Conservation (phyloP, 148 eudicot species). For the Agrostemma githago region DNA sequence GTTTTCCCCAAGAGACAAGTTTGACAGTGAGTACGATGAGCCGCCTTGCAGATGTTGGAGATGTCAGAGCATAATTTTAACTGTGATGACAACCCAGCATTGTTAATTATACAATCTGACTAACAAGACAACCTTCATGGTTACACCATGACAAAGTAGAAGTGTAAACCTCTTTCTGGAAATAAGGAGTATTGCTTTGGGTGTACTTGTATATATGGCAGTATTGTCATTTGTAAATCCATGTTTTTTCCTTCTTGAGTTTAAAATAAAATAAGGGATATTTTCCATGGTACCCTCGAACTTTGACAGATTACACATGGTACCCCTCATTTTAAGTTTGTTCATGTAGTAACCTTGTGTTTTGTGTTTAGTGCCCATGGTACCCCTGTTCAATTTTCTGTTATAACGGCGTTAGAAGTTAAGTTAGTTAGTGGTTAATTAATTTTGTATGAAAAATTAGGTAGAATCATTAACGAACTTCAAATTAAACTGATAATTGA, state of each 20-base stretch:
- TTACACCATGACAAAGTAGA: conserved; percentile 8
- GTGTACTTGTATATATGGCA: background rate
- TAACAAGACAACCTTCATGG: background rate
- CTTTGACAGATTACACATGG: too few relatives aligned
- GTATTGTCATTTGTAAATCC: background rate
- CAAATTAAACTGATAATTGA: too few relatives aligned
- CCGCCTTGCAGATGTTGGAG: conserved; percentile 22
- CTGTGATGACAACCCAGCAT: background rate
- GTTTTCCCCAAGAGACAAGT: conserved; percentile 1
- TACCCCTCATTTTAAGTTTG: too few relatives aligned
- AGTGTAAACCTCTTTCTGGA: conserved; percentile 10
- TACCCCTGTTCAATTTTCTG: too few relatives aligned
- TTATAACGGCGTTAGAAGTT: too few relatives aligned
- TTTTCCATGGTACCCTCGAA: too few relatives aligned
- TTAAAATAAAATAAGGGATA: background rate
- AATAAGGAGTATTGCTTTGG: conserved; percentile 13
- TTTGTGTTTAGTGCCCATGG: too few relatives aligned
- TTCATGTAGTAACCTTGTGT: too few relatives aligned
- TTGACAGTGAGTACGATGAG: conserved; percentile 20
- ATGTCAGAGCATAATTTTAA: conserved; percentile 18
- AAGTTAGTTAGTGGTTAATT: too few relatives aligned
- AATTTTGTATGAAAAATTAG: too few relatives aligned
- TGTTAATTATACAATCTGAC: background rate
- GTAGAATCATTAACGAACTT: too few relatives aligned
- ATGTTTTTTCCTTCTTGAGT: background rate